Evolutionary conservation across 2,329 filamentous ascomycete species (phyloP).

Genomic region (Cercospora sesami): DNA sequence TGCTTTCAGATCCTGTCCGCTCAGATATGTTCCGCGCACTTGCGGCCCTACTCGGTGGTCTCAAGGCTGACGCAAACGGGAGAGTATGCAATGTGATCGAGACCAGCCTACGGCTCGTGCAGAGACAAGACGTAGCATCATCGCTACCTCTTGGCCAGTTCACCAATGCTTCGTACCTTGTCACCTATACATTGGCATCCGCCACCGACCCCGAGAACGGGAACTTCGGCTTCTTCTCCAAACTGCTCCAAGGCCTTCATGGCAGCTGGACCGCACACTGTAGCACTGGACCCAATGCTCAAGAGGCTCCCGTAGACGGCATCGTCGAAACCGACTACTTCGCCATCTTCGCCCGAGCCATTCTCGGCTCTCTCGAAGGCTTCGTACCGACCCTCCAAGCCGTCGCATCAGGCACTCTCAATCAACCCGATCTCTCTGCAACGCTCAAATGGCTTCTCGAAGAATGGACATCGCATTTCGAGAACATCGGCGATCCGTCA

Average conservation of each 20-base stretch:
- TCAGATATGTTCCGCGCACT: conserved; percentile 43
- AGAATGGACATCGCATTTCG: conserved; percentile 67
- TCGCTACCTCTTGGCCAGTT: conserved; percentile 21
- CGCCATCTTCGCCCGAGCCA: conserved; percentile 74
- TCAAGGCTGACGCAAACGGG: conserved; percentile 52
- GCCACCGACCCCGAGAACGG: conserved; percentile 21
- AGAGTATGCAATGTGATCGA: conserved; percentile 50
- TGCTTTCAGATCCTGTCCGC: conserved; percentile 47
- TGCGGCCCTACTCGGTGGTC: conserved; percentile 44
- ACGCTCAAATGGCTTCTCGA: conserved; percentile 53
- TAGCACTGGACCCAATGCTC: conserved; percentile 76
- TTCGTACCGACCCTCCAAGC: conserved; percentile 60
- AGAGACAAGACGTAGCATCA: conserved; percentile 41
- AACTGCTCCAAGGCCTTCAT: conserved; percentile 50
- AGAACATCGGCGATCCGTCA: conserved; percentile 64
- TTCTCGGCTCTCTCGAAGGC: conserved; percentile 67
- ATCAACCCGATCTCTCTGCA: conserved; percentile 34
- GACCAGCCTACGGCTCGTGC: conserved; percentile 45
- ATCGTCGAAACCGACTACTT: conserved; percentile 84
- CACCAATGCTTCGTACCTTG: conserved; percentile 20
- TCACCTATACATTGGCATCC: conserved; percentile 22
- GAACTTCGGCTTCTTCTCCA: conserved; percentile 56
- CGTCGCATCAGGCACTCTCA: conserved; percentile 21
- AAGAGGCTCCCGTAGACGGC: conserved; percentile 67
- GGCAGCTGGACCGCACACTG: conserved; percentile 67